Percentiles rank a stretch among this genome's conserved stretches.
Evolutionary conservation across 1,284 basidiomycete genomes (phyloP).

Genomic region (Sanghuangporus weigelae): DNA sequence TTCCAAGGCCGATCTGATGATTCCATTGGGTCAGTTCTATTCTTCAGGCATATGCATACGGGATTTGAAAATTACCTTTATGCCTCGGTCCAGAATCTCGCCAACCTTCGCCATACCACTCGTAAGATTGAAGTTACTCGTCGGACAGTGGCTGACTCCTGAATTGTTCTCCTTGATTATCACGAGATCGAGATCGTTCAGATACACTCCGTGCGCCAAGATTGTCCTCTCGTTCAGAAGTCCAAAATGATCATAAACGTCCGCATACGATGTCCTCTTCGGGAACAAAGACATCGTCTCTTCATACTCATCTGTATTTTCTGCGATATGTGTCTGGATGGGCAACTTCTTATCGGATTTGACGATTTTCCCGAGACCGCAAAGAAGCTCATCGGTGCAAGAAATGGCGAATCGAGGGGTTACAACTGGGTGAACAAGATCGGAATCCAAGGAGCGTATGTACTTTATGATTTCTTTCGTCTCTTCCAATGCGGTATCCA

Average conservation of each 20-base stretch:
- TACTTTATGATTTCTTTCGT: slow-evolving; percentile 67
- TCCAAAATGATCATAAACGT: slow-evolving; percentile 78
- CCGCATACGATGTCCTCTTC: slow-evolving; percentile 55
- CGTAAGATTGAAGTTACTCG: slow-evolving; percentile 86
- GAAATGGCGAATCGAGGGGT: slow-evolving; percentile 95
- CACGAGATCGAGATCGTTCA: slow-evolving; percentile 68
- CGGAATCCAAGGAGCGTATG: slow-evolving; percentile 49
- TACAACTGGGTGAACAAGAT: slow-evolving; percentile 84
- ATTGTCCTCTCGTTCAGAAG: slow-evolving; percentile 80
- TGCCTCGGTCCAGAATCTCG: slow-evolving; percentile 72
- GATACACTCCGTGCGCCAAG: slow-evolving; percentile 85
- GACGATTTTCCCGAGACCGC: slow-evolving; percentile 57
- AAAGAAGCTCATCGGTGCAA: slow-evolving; percentile 76
- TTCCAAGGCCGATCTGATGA: slow-evolving; percentile 77
- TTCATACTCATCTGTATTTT: slow-evolving; percentile 76
- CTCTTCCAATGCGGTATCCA: slow-evolving; percentile 48
- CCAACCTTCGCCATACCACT: slow-evolving; percentile 82
- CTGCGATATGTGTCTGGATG: slow-evolving; percentile 92
- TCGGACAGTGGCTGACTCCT: slow-evolving; percentile 91
- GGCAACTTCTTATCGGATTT: slow-evolving; percentile 51
- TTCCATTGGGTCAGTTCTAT: not conserved
- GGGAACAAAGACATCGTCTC: slow-evolving; percentile 67
- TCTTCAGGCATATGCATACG: not conserved
- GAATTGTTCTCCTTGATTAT: slow-evolving; percentile 64
- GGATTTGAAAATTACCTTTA: slow-evolving; percentile 64